These are phyloP conservation scores for Candida sanyiensis DNA, from an alignment of 805 yeast genomes.

Conservation along the genomic window DNA sequence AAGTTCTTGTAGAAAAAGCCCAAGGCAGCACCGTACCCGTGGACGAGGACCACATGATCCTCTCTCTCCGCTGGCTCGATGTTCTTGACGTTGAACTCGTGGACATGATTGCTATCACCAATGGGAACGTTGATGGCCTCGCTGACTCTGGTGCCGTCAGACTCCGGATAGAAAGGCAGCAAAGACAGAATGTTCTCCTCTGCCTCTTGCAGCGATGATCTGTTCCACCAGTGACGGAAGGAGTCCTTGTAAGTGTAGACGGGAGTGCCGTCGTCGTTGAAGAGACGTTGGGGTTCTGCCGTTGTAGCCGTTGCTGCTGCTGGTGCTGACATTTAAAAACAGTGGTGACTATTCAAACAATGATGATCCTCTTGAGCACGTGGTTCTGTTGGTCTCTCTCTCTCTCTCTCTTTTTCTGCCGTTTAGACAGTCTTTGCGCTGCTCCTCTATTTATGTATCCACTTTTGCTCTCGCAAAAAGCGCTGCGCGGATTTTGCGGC, in stretches of 20 bases:
- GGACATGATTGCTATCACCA: conserved; percentile 47
- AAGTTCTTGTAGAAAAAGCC: conserved; percentile 70
- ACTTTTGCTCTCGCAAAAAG: too few relatives aligned
- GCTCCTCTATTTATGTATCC: too few relatives aligned
- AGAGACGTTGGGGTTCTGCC: background rate
- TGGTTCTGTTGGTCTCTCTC: too few relatives aligned
- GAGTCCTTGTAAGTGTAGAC: conserved; percentile 29
- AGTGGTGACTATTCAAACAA: background rate
- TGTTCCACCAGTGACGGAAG: conserved; percentile 38
- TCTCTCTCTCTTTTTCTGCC: too few relatives aligned
- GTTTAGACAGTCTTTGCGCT: too few relatives aligned
- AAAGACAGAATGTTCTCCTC: conserved; percentile 48
- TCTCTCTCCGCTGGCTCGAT: conserved; percentile 21
- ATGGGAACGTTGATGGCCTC: conserved; percentile 49
- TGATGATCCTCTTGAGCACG: conserved; percentile 4
- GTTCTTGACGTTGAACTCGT: conserved; percentile 64
- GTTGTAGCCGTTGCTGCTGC: background rate
- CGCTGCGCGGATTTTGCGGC: too few relatives aligned
- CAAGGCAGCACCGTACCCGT: conserved; percentile 84
- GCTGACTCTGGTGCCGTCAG: conserved; percentile 43
- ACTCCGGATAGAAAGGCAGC: conserved; percentile 54
- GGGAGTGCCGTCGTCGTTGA: background rate
- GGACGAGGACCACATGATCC: conserved; percentile 61
- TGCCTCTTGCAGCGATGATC: conserved; percentile 31
- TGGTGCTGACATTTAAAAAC: conserved; percentile 2